Evolutionary conservation across 768 basidiomycete species (phyloP).

Genomic region (Butyriboletus loyo): DNA sequence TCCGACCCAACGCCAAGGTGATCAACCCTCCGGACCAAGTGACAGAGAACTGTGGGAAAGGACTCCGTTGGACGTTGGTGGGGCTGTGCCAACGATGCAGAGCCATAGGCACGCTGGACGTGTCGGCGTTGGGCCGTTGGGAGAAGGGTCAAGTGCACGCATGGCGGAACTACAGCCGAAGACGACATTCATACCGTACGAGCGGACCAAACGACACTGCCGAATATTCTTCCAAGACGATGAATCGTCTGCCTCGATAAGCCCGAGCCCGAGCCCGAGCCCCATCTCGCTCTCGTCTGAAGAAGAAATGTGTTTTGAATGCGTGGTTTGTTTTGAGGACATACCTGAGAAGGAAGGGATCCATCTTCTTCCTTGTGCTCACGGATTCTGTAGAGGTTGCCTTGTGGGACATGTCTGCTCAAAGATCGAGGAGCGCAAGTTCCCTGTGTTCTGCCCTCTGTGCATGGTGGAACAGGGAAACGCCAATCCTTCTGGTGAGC

Average conservation of each 20-base stretch:
- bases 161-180: background rate
- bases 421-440: slow-evolving; percentile 49
- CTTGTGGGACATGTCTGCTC: slow-evolving; percentile 41
- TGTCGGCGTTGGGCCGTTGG: background rate
- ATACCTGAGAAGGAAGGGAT: slow-evolving; percentile 39
- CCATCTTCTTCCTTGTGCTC: slow-evolving; percentile 42
- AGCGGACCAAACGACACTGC: slow-evolving; percentile 24
- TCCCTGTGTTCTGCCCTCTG: slow-evolving; percentile 58
- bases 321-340: slow-evolving; percentile 55
- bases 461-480: slow-evolving; percentile 41
- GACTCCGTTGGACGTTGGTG: background rate
- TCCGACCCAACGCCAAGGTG: background rate
- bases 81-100: background rate
- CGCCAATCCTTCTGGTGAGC: slow-evolving; percentile 33
- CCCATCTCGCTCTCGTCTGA: background rate
- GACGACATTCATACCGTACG: slow-evolving; percentile 11
- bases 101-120: background rate
- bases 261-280: background rate
- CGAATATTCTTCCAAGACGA: slow-evolving; percentile 25
- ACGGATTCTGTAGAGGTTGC: slow-evolving; percentile 55
- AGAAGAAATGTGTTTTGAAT: slow-evolving; percentile 37
- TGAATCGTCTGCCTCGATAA: background rate
- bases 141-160: slow-evolving; percentile 5
- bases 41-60: background rate
- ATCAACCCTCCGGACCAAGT: background rate